Evolutionary conservation across 306 rosid species (phyloP), one percentile per base, ranked within the genome.

Genomic region (Casuarina cunninghamiana): DNA sequence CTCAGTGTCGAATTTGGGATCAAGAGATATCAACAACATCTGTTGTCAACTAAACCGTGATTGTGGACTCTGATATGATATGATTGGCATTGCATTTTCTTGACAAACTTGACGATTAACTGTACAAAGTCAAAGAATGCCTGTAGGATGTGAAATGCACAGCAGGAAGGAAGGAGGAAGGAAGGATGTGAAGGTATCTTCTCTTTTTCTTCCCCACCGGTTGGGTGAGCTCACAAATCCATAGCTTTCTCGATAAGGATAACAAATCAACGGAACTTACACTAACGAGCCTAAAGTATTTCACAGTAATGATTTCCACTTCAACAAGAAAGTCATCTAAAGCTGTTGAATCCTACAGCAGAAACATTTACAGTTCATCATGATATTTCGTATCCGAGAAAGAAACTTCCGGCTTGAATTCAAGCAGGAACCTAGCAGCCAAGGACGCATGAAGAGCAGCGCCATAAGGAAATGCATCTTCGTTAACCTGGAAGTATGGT

Each of bases 371-470:
- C 49, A 89, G 63, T 71, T 91, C 91, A 70, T 94, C 98, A 12
- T 69, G 84, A 67, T 7, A 16, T 50, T 80, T 76, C 74, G 62
- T 84, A 50, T 71, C 83, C 1, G 65, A 80, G 45, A 13, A 55
- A 42, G 84, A 17, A 55, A 43, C 72, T 39, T 80, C 78, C 58
- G 76, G 77, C 46, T 80, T 89, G 80, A 80, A 51, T 38, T 83
- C 80, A 21, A 75, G 84, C 79, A 94, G 92, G 80, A 85, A 92
- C 54, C 75, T 88, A 46, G 83, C 61, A 58, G 96, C 97, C 61
- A 94, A 74, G 48, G 95, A 88, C 69, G 98, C 98, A 74, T 92
- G 97, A 82, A 94, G 92, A 37, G 98, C 95, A 79, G 97, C 97
- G 2, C 97, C 97, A 55, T 85, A 89, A 68, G 93, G 89, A 53